Evolutionary conservation across 192 early-diverging fungal species (phyloP).

Genomic region (Irineochytrium annulatum): DNA sequence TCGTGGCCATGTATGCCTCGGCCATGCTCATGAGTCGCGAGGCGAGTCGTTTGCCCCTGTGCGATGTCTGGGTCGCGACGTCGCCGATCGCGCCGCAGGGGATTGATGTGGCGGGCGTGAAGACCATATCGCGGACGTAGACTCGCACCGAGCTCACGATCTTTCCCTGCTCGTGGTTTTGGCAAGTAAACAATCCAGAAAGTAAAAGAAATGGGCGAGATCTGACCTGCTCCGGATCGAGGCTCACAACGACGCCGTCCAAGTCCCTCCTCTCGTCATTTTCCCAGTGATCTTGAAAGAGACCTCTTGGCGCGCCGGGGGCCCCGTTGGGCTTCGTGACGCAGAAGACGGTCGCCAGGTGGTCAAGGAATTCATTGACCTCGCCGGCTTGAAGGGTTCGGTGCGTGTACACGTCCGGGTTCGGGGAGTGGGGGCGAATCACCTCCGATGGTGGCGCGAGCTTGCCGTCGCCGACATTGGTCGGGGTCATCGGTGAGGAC

Average conservation of each 20-base stretch:
- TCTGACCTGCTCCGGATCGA: background rate
- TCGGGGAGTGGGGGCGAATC: background rate
- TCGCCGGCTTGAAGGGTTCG: background rate
- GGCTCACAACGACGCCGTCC: slow-evolving; percentile 12
- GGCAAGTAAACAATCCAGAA: background rate
- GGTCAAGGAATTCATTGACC: slow-evolving; percentile 17
- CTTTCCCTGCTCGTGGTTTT: background rate
- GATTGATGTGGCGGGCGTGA: slow-evolving; percentile 2
- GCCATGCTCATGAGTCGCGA: slow-evolving; percentile 15
- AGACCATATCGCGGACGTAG: slow-evolving; percentile 16
- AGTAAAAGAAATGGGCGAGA: background rate
- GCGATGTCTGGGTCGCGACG: slow-evolving; percentile 20
- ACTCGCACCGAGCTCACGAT: slow-evolving; percentile 24
- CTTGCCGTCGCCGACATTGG: too few species aligned
- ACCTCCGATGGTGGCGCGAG: too few species aligned
- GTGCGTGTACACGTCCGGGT: slow-evolving; percentile 4
- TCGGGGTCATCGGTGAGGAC: too few species aligned
- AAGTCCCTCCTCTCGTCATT: slow-evolving; percentile 8
- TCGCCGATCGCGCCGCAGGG: slow-evolving; percentile 29
- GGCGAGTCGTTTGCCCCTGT: slow-evolving; percentile 22
- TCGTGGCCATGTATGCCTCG: slow-evolving; percentile 13
- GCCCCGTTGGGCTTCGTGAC: slow-evolving; percentile 19
- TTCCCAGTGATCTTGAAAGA: slow-evolving; percentile 23
- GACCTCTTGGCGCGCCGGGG: slow-evolving; percentile 11
- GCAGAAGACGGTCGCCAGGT: slow-evolving; percentile 19